Evolutionary conservation across 1,284 basidiomycete genomes (phyloP), one percentile per base, ranked within the genome.

Genomic region (Puccinia horiana): DNA sequence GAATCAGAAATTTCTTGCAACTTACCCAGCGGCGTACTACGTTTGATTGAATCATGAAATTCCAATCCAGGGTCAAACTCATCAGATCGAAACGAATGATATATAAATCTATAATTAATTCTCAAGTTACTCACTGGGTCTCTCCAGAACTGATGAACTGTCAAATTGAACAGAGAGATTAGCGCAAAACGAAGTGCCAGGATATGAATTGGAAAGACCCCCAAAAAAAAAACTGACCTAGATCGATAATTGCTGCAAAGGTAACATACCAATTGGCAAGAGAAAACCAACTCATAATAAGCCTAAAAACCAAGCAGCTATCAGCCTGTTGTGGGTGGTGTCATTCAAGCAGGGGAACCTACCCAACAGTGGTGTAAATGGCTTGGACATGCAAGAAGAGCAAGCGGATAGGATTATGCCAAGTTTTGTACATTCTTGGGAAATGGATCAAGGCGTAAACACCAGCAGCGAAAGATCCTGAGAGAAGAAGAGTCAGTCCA

Each of bases 361-460:
- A 82, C 81, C 81, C 81, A 47, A 52, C 82, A n/a, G 85, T 84
- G 83, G 88, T 88, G 86, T 88, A 88, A 61, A 97, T 83, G 63
- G 92, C 95, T 88, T 99, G 96, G 58, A 98, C 86, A 86, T 98
- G 96, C 87, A 98, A 91, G 89, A 97, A 95, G 89, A 98, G 44
- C 81, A 82, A 76, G 83, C 86, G 91, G 84, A 94, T 91, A 80
- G 92, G 90, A 40, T 92, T 92, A 85, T 96, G 94, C 29, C 91
- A 90, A 58, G 93, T 94, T 85, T 90, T 90, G 88, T 98, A 98
- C 81, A 98, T 90, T 84, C 91, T 90, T 89, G 94, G 94, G 88
- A 98, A 98, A 88, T 98, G 94, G 84, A 95, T 93, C 23, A 98
- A 87, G 12, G 94, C 81, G 40, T 82, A 82, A 12, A 82, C 61